Evolutionary conservation across 306 rosid species (phyloP).

Genomic region (Senna siamea): DNA sequence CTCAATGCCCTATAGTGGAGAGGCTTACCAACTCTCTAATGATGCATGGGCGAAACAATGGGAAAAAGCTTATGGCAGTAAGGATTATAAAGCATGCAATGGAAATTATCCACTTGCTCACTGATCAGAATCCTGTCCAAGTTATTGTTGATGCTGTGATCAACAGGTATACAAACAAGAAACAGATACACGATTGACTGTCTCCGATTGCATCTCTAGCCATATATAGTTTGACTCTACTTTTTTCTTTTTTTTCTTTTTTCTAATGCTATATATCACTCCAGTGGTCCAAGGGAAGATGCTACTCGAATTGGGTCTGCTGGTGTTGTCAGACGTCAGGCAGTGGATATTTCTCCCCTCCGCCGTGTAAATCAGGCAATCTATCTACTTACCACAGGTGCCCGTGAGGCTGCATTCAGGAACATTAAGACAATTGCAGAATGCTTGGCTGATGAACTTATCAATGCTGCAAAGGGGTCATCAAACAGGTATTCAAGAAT

Average conservation of each 20-base stretch:
- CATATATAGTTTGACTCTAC: background rate
- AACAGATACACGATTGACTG: no score
- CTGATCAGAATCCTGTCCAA: constrained; percentile 49
- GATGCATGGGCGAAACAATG: constrained; percentile 49
- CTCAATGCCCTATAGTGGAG: constrained; percentile 49
- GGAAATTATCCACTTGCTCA: constrained; percentile 52
- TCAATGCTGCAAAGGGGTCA: constrained; percentile 64
- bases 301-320: constrained; percentile 68
- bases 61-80: constrained; percentile 47
- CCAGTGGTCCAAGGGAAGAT: constrained; percentile 70
- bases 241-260: background rate
- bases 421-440: constrained; percentile 60
- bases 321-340: constrained; percentile 66
- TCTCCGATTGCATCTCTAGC: no score
- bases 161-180: constrained; percentile 36
- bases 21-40: constrained; percentile 49
- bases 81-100: constrained; percentile 45
- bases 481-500: constrained; percentile 49
- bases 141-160: constrained; percentile 46
- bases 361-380: constrained; percentile 62
- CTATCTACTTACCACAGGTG: constrained; percentile 61
- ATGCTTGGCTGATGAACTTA: constrained; percentile 65
- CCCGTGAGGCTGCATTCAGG: constrained; percentile 62
- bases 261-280: background rate
- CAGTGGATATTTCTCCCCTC: constrained; percentile 61